phyloP scores from a whole-genome alignment of 768 basidiomycete genomes.

The Lentinula boryana region DNA sequence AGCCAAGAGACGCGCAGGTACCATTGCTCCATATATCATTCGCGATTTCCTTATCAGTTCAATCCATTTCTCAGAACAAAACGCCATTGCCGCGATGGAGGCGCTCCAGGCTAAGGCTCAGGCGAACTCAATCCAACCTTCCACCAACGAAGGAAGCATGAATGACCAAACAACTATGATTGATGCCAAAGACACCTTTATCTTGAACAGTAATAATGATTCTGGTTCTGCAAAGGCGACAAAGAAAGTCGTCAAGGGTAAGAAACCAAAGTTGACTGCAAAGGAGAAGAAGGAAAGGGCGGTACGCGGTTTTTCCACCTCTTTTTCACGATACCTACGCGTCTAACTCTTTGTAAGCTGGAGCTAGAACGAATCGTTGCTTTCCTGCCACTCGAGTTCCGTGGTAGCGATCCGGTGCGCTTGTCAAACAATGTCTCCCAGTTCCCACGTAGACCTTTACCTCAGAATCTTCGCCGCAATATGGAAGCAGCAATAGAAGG shows the following conservation, averaged over 20 bases:
- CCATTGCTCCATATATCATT: background rate
- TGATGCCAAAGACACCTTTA: constrained; percentile 34
- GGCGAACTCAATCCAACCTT: constrained; percentile 27
- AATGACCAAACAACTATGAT: constrained; percentile 17
- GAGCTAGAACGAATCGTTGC: constrained; percentile 68
- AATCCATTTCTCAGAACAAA: constrained; percentile 40
- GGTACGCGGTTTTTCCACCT: constrained; percentile 30
- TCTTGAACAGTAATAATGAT: constrained; percentile 33
- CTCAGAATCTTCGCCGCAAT: constrained; percentile 65
- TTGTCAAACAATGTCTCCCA: background rate
- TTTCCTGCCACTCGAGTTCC: constrained; percentile 82
- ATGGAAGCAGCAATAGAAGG: constrained; percentile 79
- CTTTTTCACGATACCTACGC: background rate
- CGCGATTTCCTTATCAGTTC: background rate
- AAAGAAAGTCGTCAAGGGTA: constrained; percentile 49
- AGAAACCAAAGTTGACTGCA: constrained; percentile 61
- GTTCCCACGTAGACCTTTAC: background rate
- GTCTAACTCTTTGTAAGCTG: constrained; percentile 27
- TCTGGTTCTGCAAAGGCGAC: constrained; percentile 30
- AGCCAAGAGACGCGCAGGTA: constrained; percentile 59
- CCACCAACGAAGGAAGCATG: constrained; percentile 15
- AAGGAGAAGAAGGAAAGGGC: constrained; percentile 83
- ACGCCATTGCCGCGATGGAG: constrained; percentile 51
- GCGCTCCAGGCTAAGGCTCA: constrained; percentile 35
- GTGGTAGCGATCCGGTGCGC: constrained; percentile 80